Evolutionary conservation across 2,329 filamentous ascomycete genomes (phyloP), one percentile per base, ranked within the genome.

Genomic region (Pseudogymnoascus sp.): DNA sequence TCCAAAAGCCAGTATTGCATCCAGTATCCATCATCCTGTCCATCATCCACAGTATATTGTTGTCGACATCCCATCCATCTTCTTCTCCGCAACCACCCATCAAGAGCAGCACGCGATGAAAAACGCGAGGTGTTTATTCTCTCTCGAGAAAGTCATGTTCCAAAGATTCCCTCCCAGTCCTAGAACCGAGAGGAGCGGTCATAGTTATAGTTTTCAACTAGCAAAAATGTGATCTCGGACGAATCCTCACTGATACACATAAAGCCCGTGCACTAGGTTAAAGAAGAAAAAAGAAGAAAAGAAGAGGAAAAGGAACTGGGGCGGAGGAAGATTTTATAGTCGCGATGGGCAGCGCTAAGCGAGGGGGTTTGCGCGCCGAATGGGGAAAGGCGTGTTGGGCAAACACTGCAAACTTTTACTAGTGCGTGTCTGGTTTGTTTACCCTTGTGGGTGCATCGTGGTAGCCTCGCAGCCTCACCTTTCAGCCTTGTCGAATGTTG

Each of bases 151-250:
- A 68, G 71, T 75, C 73, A 72, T 72, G 71, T 81, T 83, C 79
- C 88, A 91, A 91, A 91, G 88, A 91, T 91, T 91, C 88, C 88
- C 82, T 83, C 79, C 78, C 84, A 83, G 82, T 81, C 83, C 79
- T 79, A 80, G 82, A 84, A 83, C 87, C 84, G 82, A 71, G 78
- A 82, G 80, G 81, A 92, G 88, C 82, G 82, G 88, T 90, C 88
- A 89, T 84, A 82, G 80, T 70, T 70, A 70, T 74, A 74, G 71
- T 74, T 74, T 73, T 73, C 69, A 72, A 72, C 87, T 89, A 91
- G 88, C 88, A 91, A 90, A 89, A 90, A 90, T 83, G 84, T 84
- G 83, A 84, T 85, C 87, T 91, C 89, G 85, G 89, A 91, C 86
- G 84, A 86, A 87, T 90, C 88, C 86, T 91, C 88, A 91, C 86